phyloP scores from a whole-genome alignment of 345 rosid species.

The Heritiera fomes region DNA sequence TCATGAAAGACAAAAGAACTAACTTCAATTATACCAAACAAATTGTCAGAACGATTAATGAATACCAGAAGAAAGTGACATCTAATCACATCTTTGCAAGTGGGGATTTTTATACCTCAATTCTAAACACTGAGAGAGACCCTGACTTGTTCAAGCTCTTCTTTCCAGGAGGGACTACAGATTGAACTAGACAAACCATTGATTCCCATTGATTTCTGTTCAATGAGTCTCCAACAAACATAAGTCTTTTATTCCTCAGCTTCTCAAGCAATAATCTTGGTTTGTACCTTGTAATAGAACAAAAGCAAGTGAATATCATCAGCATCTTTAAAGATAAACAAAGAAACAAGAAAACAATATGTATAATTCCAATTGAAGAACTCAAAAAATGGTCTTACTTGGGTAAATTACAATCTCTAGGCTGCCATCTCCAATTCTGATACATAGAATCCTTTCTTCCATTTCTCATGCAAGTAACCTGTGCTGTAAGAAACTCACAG shows the following conservation, averaged over 20 bases:
- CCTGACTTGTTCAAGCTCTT: slow-evolving; percentile 69
- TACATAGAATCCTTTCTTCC: slow-evolving; percentile 82
- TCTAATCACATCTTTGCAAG: background rate
- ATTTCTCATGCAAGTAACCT: slow-evolving; percentile 87
- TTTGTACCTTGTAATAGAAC: slow-evolving; percentile 51
- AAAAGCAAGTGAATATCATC: background rate
- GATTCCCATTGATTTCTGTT: slow-evolving; percentile 99
- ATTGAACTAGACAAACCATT: slow-evolving; percentile 91
- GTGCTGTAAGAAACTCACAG: slow-evolving; percentile 79
- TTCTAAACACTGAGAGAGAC: slow-evolving; percentile 64
- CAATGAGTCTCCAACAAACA: slow-evolving; percentile 97
- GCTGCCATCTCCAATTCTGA: slow-evolving; percentile 98
- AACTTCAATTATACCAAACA: background rate
- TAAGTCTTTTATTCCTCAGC: slow-evolving; percentile 88
- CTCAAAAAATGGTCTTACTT: slow-evolving; percentile 37
- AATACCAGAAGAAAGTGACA: background rate
- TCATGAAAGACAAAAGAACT: background rate
- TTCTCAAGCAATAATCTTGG: slow-evolving; percentile 70
- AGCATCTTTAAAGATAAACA: background rate
- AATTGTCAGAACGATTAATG: background rate
- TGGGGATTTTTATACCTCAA: slow-evolving; percentile 50
- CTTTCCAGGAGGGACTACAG: slow-evolving; percentile 59
- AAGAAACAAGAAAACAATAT: background rate
- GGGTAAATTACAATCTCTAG: slow-evolving; percentile 82
- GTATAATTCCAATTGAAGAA: slow-evolving; percentile 10